A percentile compares a stretch with the other conserved stretches of the same genome.
These are phyloP conservation scores for Pseudonitzschia delicatissima DNA, from an alignment of 108 stramenopile species.

Conservation along the genomic window DNA sequence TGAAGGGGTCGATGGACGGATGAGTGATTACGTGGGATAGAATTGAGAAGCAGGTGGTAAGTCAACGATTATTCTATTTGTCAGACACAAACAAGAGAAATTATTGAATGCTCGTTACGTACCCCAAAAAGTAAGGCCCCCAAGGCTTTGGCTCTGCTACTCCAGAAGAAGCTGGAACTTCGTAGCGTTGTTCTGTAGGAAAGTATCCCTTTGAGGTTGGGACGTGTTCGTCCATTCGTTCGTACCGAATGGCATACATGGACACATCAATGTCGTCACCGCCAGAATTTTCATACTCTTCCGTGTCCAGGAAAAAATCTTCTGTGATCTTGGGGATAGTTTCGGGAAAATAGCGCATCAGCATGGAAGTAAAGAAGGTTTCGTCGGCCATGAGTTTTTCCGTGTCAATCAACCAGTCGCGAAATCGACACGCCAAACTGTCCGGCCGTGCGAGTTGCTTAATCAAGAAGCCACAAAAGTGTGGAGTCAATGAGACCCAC, in stretches of 20 bases:
- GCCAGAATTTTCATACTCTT: too few species aligned
- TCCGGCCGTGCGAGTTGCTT: slow-evolving; percentile 52
- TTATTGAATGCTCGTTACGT: background rate
- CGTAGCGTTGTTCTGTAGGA: slow-evolving; percentile 47
- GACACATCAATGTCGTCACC: slow-evolving; percentile 38
- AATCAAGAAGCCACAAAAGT: slow-evolving; percentile 64
- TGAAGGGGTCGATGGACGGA: background rate
- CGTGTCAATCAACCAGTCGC: slow-evolving; percentile 49
- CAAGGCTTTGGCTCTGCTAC: slow-evolving; percentile 57
- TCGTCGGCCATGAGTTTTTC: slow-evolving; percentile 85
- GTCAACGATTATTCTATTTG: background rate
- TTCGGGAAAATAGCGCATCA: slow-evolving; percentile 61
- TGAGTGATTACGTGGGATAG: too few species aligned
- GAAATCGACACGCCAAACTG: slow-evolving; percentile 56
- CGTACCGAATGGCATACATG: slow-evolving; percentile 70
- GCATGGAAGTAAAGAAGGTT: slow-evolving; percentile 80
- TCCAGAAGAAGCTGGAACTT: slow-evolving; percentile 54
- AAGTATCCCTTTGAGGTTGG: slow-evolving; percentile 61
- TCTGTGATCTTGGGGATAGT: slow-evolving; percentile 56
- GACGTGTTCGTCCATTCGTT: slow-evolving; percentile 87
- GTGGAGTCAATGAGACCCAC: slow-evolving; percentile 77
- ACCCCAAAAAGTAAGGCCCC: slow-evolving; percentile 89
- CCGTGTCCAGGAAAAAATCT: background rate
- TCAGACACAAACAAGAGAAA: background rate
- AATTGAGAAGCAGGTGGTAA: background rate